A percentile compares a stretch with the other conserved stretches of the same genome.
These are phyloP conservation scores for Strigomonas oncopelti DNA, from an alignment of 208 protist species.

Conservation along the genomic window DNA sequence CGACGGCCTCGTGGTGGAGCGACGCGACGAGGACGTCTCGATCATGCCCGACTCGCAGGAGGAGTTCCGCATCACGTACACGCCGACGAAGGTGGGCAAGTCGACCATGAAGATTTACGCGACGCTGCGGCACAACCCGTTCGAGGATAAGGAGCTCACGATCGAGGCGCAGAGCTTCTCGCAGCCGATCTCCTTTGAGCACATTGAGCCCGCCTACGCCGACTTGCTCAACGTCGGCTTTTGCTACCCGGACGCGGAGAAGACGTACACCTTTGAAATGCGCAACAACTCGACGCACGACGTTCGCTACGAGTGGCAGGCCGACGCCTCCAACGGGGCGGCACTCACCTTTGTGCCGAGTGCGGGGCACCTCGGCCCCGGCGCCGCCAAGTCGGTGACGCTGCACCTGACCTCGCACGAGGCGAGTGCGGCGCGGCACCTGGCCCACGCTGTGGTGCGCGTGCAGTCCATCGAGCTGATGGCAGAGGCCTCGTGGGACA, in stretches of 20 bases:
- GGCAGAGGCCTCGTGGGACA: slow-evolving; percentile 61
- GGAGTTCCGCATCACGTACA: slow-evolving; percentile 52
- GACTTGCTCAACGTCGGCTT: slow-evolving; percentile 87
- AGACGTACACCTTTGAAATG: slow-evolving; percentile 70
- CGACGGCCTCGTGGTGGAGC: slow-evolving; percentile 22
- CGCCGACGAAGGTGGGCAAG: slow-evolving; percentile 49
- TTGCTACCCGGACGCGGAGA: slow-evolving; percentile 65
- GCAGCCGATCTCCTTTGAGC: slow-evolving; percentile 86
- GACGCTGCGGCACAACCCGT: slow-evolving; percentile 88
- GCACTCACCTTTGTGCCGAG: slow-evolving; percentile 33
- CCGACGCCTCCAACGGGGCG: slow-evolving; percentile 13
- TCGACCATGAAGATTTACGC: slow-evolving; percentile 63
- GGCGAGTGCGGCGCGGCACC: slow-evolving; percentile 19
- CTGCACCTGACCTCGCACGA: slow-evolving; percentile 31
- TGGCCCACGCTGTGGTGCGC: slow-evolving; percentile 12
- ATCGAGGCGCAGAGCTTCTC: slow-evolving; percentile 83
- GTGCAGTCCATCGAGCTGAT: slow-evolving; percentile 30
- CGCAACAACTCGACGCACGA: slow-evolving; percentile 72
- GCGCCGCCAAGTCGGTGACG: slow-evolving; percentile 40
- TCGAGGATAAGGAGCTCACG: slow-evolving; percentile 85
- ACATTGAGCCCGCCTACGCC: slow-evolving; percentile 69
- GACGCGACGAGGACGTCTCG: slow-evolving; percentile 52
- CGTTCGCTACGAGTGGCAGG: slow-evolving; percentile 82
- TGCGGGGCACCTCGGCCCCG: slow-evolving; percentile 60
- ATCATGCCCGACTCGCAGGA: slow-evolving; percentile 55